Percentiles rank a stretch among this genome's conserved stretches.
Conservation (phyloP, 2,329 filamentous ascomycete species). For the Arthroderma sp. region DNA sequence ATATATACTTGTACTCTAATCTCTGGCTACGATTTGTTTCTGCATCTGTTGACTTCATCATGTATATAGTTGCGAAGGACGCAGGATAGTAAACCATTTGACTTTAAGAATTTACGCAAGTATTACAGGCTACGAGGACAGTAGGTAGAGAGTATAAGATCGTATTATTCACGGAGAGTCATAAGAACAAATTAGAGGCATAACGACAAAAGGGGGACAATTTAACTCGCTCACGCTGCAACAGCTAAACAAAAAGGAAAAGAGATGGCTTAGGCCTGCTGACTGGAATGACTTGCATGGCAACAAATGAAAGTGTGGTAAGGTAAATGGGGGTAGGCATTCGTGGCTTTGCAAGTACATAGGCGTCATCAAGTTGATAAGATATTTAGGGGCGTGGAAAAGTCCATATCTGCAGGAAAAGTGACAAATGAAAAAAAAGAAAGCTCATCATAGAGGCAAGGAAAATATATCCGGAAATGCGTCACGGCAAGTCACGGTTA, state of each 20-base stretch:
- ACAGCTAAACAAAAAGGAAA: not conserved
- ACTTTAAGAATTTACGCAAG: not conserved
- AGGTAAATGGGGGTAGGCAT: slow-evolving; percentile 25
- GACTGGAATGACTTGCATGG: not conserved
- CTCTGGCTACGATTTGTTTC: not conserved
- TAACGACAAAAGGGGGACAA: not conserved
- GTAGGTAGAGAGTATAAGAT: not conserved
- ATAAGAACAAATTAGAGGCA: not conserved
- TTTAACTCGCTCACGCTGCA: not conserved
- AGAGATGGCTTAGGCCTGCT: not conserved
- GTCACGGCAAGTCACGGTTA: not conserved
- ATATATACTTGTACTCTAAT: not conserved
- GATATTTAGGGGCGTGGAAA: not conserved
- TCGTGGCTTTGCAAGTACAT: not conserved
- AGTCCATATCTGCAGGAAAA: not conserved
- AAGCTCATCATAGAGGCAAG: not conserved
- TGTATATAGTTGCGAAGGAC: not conserved
- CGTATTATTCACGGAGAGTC: not conserved
- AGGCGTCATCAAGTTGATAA: not conserved
- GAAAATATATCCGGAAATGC: not conserved
- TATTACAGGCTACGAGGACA: not conserved
- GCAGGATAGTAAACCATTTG: not conserved
- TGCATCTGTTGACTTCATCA: not conserved
- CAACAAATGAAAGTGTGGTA: slow-evolving; percentile 26
- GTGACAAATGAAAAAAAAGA: not conserved